Conservation (phyloP, 2,329 filamentous ascomycete genomes). For the Dothidotthia symphoricarpi region DNA sequence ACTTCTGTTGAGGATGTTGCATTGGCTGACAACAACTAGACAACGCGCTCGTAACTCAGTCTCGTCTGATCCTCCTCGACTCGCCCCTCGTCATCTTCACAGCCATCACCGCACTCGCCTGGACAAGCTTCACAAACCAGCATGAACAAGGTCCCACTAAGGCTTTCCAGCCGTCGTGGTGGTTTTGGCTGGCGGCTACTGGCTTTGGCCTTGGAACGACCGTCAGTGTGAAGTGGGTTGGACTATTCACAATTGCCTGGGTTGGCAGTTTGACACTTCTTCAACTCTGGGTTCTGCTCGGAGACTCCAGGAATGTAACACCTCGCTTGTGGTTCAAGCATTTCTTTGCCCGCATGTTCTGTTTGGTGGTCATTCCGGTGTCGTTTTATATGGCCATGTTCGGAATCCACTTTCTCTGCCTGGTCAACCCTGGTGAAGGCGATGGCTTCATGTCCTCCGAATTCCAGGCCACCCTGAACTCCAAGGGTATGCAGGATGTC, state of each 20-base stretch:
- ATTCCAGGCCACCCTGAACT: slow-evolving; percentile 96
- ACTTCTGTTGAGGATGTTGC: neutral
- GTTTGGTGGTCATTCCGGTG: slow-evolving; percentile 82
- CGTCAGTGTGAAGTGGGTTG: slow-evolving; percentile 97
- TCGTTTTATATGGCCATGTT: slow-evolving; percentile 98
- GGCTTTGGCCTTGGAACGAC: slow-evolving; percentile 87
- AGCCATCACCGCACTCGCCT: slow-evolving; percentile 84
- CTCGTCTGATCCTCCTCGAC: slow-evolving; percentile 91
- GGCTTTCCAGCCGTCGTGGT: slow-evolving; percentile 89
- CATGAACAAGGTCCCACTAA: slow-evolving; percentile 87
- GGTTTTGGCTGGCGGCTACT: slow-evolving; percentile 92
- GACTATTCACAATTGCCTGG: slow-evolving; percentile 98
- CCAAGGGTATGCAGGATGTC: slow-evolving; percentile 93
- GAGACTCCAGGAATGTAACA: slow-evolving; percentile 82
- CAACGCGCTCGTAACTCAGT: slow-evolving; percentile 93
- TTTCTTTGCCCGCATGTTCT: slow-evolving; percentile 86
- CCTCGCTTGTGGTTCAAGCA: slow-evolving; percentile 89
- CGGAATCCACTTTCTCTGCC: slow-evolving; percentile 89
- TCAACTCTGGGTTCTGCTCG: slow-evolving; percentile 93
- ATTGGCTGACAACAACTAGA: slow-evolving; percentile 55
- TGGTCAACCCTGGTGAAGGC: slow-evolving; percentile 92
- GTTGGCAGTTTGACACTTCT: slow-evolving; percentile 85
- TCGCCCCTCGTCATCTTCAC: slow-evolving; percentile 93
- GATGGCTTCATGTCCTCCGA: slow-evolving; percentile 99
- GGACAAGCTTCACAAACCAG: slow-evolving; percentile 92